These are phyloP conservation scores for Pyrenophora teres DNA, from an alignment of 2,329 filamentous ascomycete genomes.

Conservation along the genomic window DNA sequence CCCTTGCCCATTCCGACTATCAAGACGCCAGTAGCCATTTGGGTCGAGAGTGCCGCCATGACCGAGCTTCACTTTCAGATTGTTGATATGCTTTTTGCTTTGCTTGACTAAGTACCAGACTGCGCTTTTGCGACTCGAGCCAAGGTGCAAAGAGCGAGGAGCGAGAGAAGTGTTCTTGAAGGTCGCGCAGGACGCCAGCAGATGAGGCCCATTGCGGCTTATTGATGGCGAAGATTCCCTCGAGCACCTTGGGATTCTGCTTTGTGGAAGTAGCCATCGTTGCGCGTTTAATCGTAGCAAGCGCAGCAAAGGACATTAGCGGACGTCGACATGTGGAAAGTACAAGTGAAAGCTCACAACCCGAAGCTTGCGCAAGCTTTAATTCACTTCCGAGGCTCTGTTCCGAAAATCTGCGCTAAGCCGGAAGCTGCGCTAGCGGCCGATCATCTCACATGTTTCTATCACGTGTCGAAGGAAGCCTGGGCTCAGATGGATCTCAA, in stretches of 20 bases:
- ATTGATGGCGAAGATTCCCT: constrained; percentile 79
- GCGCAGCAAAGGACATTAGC: constrained; percentile 30
- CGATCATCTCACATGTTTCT: constrained; percentile 23
- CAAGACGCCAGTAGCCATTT: constrained; percentile 86
- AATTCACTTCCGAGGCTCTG: constrained; percentile 10
- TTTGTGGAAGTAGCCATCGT: constrained; percentile 34
- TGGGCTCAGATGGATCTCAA: too few species aligned
- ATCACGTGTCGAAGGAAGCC: background rate
- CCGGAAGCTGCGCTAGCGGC: constrained; percentile 16
- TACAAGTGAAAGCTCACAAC: too few species aligned
- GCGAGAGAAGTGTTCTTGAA: constrained; percentile 81
- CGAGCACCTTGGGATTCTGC: constrained; percentile 55
- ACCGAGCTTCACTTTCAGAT: constrained; percentile 80
- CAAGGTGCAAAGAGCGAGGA: constrained; percentile 80
- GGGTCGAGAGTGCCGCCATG: constrained; percentile 96
- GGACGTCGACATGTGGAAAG: background rate
- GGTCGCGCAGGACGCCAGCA: constrained; percentile 85
- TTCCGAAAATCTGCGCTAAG: constrained; percentile 13
- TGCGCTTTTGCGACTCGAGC: constrained; percentile 67
- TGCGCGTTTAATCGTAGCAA: constrained; percentile 15
- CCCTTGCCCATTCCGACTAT: constrained; percentile 86
- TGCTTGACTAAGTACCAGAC: constrained; percentile 58
- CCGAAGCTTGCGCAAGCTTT: background rate
- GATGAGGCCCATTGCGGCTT: constrained; percentile 88
- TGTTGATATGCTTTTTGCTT: constrained; percentile 61